A percentile compares a stretch with the other conserved stretches of the same genome.
Conservation (phyloP, 306 rosid species). For the Cercis canadensis region DNA sequence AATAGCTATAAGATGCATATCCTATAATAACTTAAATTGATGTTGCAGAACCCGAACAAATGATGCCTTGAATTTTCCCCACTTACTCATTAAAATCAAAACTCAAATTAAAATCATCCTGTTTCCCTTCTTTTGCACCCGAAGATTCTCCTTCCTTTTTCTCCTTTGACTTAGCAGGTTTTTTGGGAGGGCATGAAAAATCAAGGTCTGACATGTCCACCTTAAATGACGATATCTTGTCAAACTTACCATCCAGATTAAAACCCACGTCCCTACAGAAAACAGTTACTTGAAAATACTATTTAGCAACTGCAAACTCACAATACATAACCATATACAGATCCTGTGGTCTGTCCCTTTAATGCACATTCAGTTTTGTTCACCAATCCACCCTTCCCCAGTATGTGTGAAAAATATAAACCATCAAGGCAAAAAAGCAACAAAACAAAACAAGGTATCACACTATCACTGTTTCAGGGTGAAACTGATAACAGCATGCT, state of each 20-base stretch:
- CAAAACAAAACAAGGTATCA: no score
- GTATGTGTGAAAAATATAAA: conserved; percentile 4
- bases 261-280: conserved; percentile 78
- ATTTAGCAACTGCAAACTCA: conserved; percentile 40
- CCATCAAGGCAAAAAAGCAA: neutral
- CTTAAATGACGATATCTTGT: conserved; percentile 80
- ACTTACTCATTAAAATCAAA: conserved; percentile 90
- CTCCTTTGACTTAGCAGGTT: conserved; percentile 53
- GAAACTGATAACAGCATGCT: conserved; percentile 25
- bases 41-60: conserved; percentile 12
- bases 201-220: conserved; percentile 90
- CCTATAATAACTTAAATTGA: conserved; percentile 20
- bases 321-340: conserved; percentile 28
- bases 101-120: conserved; percentile 61
- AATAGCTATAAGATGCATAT: conserved; percentile 23
- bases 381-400: conserved; percentile 32
- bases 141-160: conserved; percentile 59
- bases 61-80: conserved; percentile 22
- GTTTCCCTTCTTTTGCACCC: conserved; percentile 57
- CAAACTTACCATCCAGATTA: conserved; percentile 78
- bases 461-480: conserved; percentile 19
- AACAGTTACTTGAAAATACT: conserved; percentile 17
- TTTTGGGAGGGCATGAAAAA: conserved; percentile 66
- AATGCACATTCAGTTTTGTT: conserved; percentile 21
- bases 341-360: conserved; percentile 5